Percentiles rank a stretch among this genome's conserved stretches.
Evolutionary conservation across 208 protist genomes (phyloP).

Genomic region (Acanthamoeba sp.): DNA sequence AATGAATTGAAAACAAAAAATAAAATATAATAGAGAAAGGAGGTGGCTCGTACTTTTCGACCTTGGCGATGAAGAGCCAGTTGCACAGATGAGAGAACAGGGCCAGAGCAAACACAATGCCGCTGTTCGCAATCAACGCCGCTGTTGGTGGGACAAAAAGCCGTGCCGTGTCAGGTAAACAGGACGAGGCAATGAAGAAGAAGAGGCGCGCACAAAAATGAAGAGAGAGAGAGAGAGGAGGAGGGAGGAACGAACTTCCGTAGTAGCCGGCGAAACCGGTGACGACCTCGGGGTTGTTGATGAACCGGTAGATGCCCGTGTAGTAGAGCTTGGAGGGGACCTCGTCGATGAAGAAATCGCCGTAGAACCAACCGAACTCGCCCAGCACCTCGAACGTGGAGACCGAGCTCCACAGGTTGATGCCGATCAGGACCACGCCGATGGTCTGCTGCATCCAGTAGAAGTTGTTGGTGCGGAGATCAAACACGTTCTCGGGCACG

Average conservation of each 20-base stretch:
- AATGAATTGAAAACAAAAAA: too few species aligned
- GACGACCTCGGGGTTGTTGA: constrained; percentile 95
- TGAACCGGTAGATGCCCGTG: constrained; percentile 95
- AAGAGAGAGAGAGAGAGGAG: neutral
- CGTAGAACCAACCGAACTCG: constrained; percentile 96
- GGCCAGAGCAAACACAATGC: constrained; percentile 89
- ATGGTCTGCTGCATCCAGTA: constrained; percentile 70
- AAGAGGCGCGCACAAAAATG: neutral
- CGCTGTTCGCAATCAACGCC: constrained; percentile 92
- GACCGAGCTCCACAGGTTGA: constrained; percentile 92
- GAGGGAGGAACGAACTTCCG: constrained; percentile 76
- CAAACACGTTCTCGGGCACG: constrained; percentile 75
- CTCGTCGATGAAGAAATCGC: constrained; percentile 89
- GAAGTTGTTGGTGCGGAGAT: constrained; percentile 44
- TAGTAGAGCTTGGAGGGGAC: constrained; percentile 92
- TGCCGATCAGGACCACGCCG: constrained; percentile 83
- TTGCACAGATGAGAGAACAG: constrained; percentile 90
- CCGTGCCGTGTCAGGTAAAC: too few species aligned
- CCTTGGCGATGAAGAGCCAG: constrained; percentile 91
- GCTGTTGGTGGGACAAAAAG: constrained; percentile 75
- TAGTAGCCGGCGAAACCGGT: constrained; percentile 94
- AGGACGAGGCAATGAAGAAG: neutral
- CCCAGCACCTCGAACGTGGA: constrained; percentile 93
- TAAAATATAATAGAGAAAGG: neutral
- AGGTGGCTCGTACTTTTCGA: constrained; percentile 86